A percentile compares a stretch with the other conserved stretches of the same genome.
These are phyloP conservation scores for Amanita muscaria DNA, from an alignment of 768 basidiomycete species.

Conservation along the genomic window DNA sequence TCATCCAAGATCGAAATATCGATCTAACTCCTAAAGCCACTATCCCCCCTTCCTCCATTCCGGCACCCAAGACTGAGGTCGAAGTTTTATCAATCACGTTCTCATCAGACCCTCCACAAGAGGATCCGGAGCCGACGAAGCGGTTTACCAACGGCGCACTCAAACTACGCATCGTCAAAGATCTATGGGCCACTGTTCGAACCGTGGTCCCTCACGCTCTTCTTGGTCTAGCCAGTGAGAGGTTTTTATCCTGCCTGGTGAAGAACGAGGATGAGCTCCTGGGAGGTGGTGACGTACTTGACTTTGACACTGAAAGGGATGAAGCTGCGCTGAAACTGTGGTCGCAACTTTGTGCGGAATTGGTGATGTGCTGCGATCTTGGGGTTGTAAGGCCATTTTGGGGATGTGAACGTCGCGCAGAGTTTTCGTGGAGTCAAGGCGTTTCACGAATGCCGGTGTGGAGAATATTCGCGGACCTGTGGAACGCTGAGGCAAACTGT, in stretches of 20 bases:
- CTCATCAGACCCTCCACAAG: slow-evolving; percentile 21
- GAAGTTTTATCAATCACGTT: not conserved
- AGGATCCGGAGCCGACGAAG: not conserved
- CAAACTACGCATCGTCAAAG: slow-evolving; percentile 48
- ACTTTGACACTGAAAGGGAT: not conserved
- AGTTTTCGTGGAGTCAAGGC: slow-evolving; percentile 27
- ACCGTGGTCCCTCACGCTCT: slow-evolving; percentile 31
- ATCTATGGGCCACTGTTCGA: slow-evolving; percentile 47
- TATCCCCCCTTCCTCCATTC: slow-evolving; percentile 7
- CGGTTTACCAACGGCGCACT: slow-evolving; percentile 29
- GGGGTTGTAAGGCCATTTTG: slow-evolving; percentile 48
- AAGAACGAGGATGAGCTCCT: slow-evolving; percentile 37
- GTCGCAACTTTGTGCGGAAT: slow-evolving; percentile 52
- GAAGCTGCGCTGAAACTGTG: slow-evolving; percentile 41
- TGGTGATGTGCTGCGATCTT: slow-evolving; percentile 36
- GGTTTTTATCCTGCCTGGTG: slow-evolving; percentile 41
- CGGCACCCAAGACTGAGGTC: slow-evolving; percentile 9
- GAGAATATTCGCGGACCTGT: slow-evolving; percentile 46
- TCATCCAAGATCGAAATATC: slow-evolving; percentile 38
- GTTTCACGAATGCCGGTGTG: slow-evolving; percentile 42
- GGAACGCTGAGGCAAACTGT: slow-evolving; percentile 37
- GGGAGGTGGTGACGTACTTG: slow-evolving; percentile 25
- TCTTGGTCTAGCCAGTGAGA: slow-evolving; percentile 35
- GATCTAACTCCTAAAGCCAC: slow-evolving; percentile 27
- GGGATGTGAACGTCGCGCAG: slow-evolving; percentile 24